Conservation (phyloP, 23 red algal species). For the Chondrus crispus region DNA sequence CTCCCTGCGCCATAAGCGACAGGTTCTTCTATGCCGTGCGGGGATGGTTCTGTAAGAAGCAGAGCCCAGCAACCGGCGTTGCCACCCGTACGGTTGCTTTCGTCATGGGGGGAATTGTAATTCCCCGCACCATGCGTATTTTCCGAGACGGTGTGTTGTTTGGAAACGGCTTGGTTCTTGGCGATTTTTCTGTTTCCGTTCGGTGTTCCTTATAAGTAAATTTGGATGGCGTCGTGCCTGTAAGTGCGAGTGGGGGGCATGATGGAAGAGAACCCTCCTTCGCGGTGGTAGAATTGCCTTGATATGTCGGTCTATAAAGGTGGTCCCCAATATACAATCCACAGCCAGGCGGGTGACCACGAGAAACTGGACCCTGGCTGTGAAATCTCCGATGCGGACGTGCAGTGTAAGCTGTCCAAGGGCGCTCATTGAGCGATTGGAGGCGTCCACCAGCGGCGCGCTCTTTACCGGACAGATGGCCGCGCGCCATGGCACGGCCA, state of each 20-base stretch:
- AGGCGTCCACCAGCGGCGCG: background rate
- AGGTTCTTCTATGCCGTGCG: background rate
- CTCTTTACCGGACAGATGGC: background rate
- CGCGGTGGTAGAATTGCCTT: background rate
- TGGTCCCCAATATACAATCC: background rate
- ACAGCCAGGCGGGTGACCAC: background rate
- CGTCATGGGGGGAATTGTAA: conserved; percentile 10
- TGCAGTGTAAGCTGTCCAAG: background rate
- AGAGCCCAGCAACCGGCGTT: background rate
- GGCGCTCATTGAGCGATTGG: background rate
- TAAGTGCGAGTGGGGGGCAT: background rate
- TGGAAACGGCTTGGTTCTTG: background rate
- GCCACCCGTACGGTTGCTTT: background rate
- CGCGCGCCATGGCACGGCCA: background rate
- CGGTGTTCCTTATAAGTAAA: too few relatives aligned
- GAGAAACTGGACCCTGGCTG: background rate
- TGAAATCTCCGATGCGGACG: background rate
- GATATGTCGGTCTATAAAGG: background rate
- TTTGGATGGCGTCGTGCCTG: too few relatives aligned
- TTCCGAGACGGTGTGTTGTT: too few relatives aligned
- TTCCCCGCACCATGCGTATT: background rate
- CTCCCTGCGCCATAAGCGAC: background rate
- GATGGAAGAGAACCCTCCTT: background rate
- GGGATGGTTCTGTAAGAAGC: conserved; percentile 25
- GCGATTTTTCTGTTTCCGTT: too few relatives aligned